phyloP scores from a whole-genome alignment of 495 filamentous ascomycete species.

The Hyaloscypha hepaticicola region DNA sequence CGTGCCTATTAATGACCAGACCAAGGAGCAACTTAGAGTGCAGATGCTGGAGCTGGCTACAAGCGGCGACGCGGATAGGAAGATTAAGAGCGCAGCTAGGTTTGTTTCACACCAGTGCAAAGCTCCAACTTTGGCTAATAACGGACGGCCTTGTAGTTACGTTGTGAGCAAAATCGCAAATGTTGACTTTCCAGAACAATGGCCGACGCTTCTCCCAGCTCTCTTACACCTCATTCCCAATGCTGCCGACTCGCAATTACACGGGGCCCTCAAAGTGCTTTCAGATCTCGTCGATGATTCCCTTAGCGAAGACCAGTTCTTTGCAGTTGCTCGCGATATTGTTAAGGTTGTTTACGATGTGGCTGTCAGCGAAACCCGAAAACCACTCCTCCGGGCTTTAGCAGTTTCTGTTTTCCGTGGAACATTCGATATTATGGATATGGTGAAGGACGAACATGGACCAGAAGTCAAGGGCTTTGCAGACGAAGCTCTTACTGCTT shows the following conservation, averaged over 20 bases:
- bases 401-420: conserved; percentile 85
- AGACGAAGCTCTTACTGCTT: conserved; percentile 74
- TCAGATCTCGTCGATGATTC: conserved; percentile 88
- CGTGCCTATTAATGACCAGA: conserved; percentile 57
- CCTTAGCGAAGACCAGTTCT: conserved; percentile 92
- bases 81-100: conserved; percentile 79
- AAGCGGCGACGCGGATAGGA: conserved; percentile 72
- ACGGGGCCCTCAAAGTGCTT: conserved; percentile 86
- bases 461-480: conserved; percentile 82
- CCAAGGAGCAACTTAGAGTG: conserved; percentile 70
- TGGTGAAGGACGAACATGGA: conserved; percentile 89
- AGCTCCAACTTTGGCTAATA: conserved; percentile 18
- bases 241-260: conserved; percentile 72
- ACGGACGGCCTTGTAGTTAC: conserved; percentile 50
- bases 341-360: conserved; percentile 80
- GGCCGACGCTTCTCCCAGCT: conserved; percentile 80
- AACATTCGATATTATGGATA: conserved; percentile 92
- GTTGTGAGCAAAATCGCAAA: conserved; percentile 96
- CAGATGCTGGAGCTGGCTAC: conserved; percentile 74
- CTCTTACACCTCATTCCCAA: conserved; percentile 73
- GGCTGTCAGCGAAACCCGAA: conserved; percentile 70
- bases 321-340: conserved; percentile 77
- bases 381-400: conserved; percentile 71
- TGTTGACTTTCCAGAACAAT: conserved; percentile 89
- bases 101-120: conserved; percentile 28